Percentiles rank a stretch among this genome's conserved stretches.
Conservation (phyloP, 495 filamentous ascomycete genomes). For the Annulohypoxylon nitens region DNA sequence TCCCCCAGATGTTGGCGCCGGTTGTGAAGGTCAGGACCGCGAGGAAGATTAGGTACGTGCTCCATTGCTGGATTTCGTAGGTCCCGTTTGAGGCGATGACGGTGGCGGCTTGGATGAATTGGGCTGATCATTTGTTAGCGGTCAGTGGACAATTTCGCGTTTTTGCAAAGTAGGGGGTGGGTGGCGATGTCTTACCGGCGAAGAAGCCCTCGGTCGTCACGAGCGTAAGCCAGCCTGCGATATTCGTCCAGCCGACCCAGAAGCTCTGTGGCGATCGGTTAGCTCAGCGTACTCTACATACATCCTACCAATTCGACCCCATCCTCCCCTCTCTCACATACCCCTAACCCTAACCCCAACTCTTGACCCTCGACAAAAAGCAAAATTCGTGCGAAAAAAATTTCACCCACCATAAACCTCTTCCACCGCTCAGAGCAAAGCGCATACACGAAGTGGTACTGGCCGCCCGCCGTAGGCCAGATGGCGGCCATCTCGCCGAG, state of each 20-base stretch:
- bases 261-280: constrained; percentile 47
- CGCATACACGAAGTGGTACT: constrained; percentile 64
- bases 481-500: constrained; percentile 65
- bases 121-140: constrained; percentile 39
- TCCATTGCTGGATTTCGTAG: constrained; percentile 49
- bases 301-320: background rate
- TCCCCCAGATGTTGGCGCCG: constrained; percentile 52
- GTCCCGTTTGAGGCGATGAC: constrained; percentile 51
- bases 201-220: constrained; percentile 56
- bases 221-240: constrained; percentile 57
- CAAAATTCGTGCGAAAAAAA: background rate
- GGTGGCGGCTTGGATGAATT: constrained; percentile 53
- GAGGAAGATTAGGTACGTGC: constrained; percentile 54
- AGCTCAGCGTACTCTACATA: constrained; percentile 3
- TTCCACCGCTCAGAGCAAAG: constrained; percentile 53
- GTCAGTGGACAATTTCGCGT: constrained; percentile 1
- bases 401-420: constrained; percentile 45
- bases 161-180: background rate
- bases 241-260: constrained; percentile 57
- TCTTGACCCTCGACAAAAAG: too few species aligned
- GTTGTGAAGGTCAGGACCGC: constrained; percentile 53
- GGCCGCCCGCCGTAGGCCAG: constrained; percentile 66
- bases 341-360: background rate
- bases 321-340: background rate
- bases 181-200: constrained; percentile 42